Base-by-base conservation (phyloP, 1,284 basidiomycete species). In the Apiotrichum laibachii region DNA sequence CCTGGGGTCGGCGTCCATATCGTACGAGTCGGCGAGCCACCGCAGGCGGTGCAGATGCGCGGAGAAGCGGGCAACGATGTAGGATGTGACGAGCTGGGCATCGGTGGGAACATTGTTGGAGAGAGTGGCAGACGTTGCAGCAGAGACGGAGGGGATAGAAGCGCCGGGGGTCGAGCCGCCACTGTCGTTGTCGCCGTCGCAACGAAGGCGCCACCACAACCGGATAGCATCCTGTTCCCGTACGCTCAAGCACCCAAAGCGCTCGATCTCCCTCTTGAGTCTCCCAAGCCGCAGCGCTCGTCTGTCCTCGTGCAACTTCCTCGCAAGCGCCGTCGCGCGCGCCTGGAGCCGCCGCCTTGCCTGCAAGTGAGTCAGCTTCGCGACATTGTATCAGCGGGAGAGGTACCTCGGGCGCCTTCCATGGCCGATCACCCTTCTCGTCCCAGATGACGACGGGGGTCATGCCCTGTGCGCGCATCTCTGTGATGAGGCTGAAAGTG, bases 361-460 rank as follows among this genome's bases (percentile, higher is more conserved):
- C 67, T 68, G 49, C 26, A 6, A 0, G 21, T 21, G 39, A 7
- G 26, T 37, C 53, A 55, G 21, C 31, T 6, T 13, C n/a, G 37
- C 10, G 7, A 7, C 13, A 35, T 35, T n/a, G n/a, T n/a, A n/a
- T n/a, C n/a, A n/a, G n/a, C n/a, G n/a, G n/a, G n/a, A 31, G 26
- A 31, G 26, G 26, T 58, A 76, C 75, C 63, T 77, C 76, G 22
- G 67, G 66, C 11, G 70, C 71, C 62, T 79, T 79, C 77, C 77
- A 79, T n/a, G 62, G 65, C 52, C 77, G 62, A 12, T 65, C 62
- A 1, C 77, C 77, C 31, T 68, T 65, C 56, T 75, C 65, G 54
- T 79, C 77, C 71, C 74, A 79, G 0, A 79, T 65, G 0, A 72
- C 74, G 1, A 79, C 63, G 0, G 77, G 77, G 47, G 70, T 63